Evolutionary conservation across 768 basidiomycete species (phyloP), one percentile per base, ranked within the genome.

Genomic region (Rhodotorula paludigena): DNA sequence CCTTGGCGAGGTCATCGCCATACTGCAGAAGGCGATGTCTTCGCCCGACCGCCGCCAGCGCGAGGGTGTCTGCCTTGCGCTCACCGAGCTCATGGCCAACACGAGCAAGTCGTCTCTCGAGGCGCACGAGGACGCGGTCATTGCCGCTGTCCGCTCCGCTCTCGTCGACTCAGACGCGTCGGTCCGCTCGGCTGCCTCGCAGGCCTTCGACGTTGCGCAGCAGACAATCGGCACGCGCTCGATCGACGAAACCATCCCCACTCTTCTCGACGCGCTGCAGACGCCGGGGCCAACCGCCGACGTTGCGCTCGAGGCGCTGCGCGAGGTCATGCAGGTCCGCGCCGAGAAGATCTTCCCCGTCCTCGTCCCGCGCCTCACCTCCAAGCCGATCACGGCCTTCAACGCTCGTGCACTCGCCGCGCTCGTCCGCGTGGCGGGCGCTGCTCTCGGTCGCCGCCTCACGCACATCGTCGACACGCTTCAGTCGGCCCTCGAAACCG

Each of bases 331-430:
- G 53, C 77, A 92, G 89, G 89, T 97, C 73, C 90, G 93, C 45
- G 90, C 94, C 21, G 83, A 87, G 47, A 92, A 89, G 16, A 92
- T 98, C 45, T 98, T 98, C 89, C 96, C 96, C 0, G 89, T 97
- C 28, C 81, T 98, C 63, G 90, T 99, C 64, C 96, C 93, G 0
- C 94, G 92, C 1, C 81, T 99, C 66, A 92, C 89, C 47, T 85
- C 89, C 9, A 84, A 84, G 12, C 96, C 93, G 0, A 94, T 98
- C 85, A 86, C 92, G 6, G 85, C 88, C 15, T 98, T 97, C 86
- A 98, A 98, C 76, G 90, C 89, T 25, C 86, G 87, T 10, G 96
- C 94, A 3, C 81, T 98, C 16, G 88, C 87, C 5, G 87, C 92
- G 0, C 83, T 99, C 45, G 92, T 98, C 21, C 89, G 89, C 0